A percentile compares a stretch with the other conserved stretches of the same genome.
Evolutionary conservation across 2,329 filamentous ascomycete genomes (phyloP).

Genomic region (Scolecobasidium constrictum): DNA sequence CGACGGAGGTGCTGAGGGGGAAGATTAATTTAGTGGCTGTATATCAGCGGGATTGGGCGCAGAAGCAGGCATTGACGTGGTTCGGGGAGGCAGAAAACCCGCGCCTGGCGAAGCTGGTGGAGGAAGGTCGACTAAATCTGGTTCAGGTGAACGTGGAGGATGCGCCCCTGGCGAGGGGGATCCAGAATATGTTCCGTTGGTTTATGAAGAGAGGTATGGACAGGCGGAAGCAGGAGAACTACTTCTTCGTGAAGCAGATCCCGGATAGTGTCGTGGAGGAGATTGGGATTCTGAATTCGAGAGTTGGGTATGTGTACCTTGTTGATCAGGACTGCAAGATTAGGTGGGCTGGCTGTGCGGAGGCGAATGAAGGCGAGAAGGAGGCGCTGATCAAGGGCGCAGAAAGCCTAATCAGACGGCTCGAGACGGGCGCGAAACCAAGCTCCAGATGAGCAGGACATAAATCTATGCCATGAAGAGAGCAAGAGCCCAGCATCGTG

Average conservation of each 20-base stretch:
- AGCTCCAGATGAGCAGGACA: no score
- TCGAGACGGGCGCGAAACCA: no score
- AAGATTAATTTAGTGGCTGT: conserved; percentile 70
- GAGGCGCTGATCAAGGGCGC: conserved; percentile 52
- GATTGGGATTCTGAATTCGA: conserved; percentile 68
- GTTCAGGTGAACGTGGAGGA: conserved; percentile 87
- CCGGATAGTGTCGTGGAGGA: conserved; percentile 45
- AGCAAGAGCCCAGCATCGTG: no score
- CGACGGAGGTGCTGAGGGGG: conserved; percentile 62
- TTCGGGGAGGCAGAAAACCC: conserved; percentile 56
- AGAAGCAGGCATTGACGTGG: conserved; percentile 68
- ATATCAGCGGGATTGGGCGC: conserved; percentile 78
- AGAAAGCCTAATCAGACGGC: background rate
- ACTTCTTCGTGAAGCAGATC: conserved; percentile 47
- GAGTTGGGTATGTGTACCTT: conserved; percentile 89
- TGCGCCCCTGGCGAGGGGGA: conserved; percentile 45
- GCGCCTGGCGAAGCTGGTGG: conserved; percentile 33
- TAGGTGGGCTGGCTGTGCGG: conserved; percentile 81
- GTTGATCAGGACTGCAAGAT: conserved; percentile 82
- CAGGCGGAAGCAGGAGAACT: conserved; percentile 39
- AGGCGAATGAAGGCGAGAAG: conserved; percentile 53
- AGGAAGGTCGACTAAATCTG: conserved; percentile 51
- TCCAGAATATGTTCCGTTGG: conserved; percentile 32
- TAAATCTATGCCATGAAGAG: no score
- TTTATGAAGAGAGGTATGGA: conserved; percentile 43